Conservation (phyloP, 1,139 yeast genomes). For the Komagataea norvegica region DNA sequence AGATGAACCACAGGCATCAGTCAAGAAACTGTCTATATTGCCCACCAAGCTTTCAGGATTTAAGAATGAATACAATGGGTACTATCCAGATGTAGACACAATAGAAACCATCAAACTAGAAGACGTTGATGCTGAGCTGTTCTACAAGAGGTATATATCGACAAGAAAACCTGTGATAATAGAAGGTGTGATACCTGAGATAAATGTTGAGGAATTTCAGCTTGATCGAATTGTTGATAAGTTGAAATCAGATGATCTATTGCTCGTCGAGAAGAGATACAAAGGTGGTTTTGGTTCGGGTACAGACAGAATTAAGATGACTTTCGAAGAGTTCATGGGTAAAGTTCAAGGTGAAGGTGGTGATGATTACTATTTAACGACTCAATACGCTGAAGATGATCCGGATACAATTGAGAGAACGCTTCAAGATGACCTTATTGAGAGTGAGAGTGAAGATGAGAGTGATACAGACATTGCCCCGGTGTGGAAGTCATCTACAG, state of each 20-base stretch:
- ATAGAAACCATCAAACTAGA: conserved; percentile 11
- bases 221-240: conserved; percentile 31
- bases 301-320: conserved; percentile 43
- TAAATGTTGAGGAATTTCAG: conserved; percentile 16
- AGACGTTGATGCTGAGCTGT: conserved; percentile 11
- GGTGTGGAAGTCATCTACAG: too few relatives aligned
- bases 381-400: conserved; percentile 52
- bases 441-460: conserved; percentile 18
- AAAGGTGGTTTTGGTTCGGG: conserved; percentile 68
- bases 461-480: conserved; percentile 31
- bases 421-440: conserved; percentile 19
- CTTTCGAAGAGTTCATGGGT: conserved; percentile 42
- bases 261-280: conserved; percentile 54
- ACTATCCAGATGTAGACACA: conserved; percentile 14
- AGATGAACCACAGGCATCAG: neutral
- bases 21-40: conserved; percentile 9
- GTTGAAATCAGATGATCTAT: conserved; percentile 33
- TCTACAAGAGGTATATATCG: conserved; percentile 20
- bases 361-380: conserved; percentile 49
- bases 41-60: conserved; percentile 3
- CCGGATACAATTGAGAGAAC: conserved; percentile 44
- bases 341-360: conserved; percentile 40
- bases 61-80: conserved; percentile 21
- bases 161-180: conserved; percentile 26
- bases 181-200: conserved; percentile 21